Conservation (phyloP, 345 rosid genomes). For the Eucalyptus microcorys region DNA sequence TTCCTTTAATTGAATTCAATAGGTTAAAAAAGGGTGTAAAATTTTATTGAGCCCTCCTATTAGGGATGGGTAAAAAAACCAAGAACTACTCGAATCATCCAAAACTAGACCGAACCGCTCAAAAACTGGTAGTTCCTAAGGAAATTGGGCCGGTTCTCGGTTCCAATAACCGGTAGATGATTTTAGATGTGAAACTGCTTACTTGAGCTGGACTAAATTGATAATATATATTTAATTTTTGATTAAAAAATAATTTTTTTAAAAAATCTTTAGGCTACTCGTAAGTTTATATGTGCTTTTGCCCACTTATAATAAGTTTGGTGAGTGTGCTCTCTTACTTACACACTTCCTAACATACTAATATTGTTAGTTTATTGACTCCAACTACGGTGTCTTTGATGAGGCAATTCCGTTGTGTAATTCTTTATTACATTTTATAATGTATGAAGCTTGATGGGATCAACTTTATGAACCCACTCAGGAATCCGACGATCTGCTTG, state of each 20-base stretch:
- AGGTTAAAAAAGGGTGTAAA: no score
- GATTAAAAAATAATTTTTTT: no score
- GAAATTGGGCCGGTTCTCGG: accelerated
- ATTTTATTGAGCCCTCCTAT: background rate
- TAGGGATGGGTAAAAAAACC: accelerated
- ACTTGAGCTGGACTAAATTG: no score
- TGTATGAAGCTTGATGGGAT: accelerated
- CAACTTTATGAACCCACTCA: accelerated
- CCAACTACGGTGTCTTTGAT: accelerated
- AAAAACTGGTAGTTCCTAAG: no score
- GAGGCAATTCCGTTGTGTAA: accelerated
- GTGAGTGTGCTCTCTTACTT: no score
- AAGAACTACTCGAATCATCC: accelerated
- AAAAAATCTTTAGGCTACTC: no score
- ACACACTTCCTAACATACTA: accelerated
- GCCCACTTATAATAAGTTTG: background rate
- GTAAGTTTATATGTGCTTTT: no score
- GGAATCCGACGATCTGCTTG: accelerated
- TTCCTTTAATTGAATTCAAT: no score
- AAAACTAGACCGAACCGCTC: accelerated
- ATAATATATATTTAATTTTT: no score
- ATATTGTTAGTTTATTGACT: no score
- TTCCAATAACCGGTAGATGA: no score
- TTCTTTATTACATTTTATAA: no score
- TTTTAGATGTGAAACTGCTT: accelerated